Percentiles rank a stretch among this genome's conserved stretches.
Conservation (phyloP, 2,329 filamentous ascomycete species). For the Cladophialophora carrionii region DNA sequence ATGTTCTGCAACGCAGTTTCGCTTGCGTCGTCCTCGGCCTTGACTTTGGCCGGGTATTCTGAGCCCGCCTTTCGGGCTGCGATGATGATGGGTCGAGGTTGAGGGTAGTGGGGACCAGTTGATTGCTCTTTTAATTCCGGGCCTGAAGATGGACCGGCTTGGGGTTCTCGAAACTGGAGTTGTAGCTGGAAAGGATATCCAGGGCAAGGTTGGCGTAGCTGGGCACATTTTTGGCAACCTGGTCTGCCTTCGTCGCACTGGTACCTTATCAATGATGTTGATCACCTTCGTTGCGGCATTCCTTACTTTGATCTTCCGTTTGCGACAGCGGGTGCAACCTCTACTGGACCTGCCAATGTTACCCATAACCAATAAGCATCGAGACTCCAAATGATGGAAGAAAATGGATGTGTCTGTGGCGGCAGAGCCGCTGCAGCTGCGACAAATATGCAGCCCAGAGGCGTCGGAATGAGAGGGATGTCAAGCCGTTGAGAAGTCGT, state of each 20-base stretch:
- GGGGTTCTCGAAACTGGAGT: slow-evolving; percentile 28
- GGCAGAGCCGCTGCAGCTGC: neutral
- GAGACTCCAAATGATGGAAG: neutral
- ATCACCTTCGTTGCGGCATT: neutral
- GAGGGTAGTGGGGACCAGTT: slow-evolving; percentile 9
- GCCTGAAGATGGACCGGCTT: slow-evolving; percentile 3
- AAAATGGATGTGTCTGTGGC: slow-evolving; percentile 10
- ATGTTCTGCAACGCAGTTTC: slow-evolving; percentile 7
- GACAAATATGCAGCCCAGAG: neutral
- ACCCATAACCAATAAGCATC: slow-evolving; percentile 27
- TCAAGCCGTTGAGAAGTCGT: slow-evolving; percentile 2
- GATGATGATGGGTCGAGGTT: slow-evolving; percentile 3
- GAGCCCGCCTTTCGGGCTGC: neutral
- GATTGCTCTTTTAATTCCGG: neutral
- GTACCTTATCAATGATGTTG: neutral
- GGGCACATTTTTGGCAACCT: slow-evolving; percentile 35
- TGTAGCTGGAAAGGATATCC: slow-evolving; percentile 37
- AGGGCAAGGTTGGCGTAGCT: slow-evolving; percentile 34
- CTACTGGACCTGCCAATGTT: slow-evolving; percentile 38
- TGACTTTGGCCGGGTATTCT: slow-evolving; percentile 11
- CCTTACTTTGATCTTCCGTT: slow-evolving; percentile 33
- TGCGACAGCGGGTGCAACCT: slow-evolving; percentile 32
- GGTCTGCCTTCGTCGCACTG: slow-evolving; percentile 37
- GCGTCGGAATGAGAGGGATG: neutral
- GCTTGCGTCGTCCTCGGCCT: slow-evolving; percentile 16